Conservation (phyloP, 106 monocot genomes). For the Gastrodia elata region DNA sequence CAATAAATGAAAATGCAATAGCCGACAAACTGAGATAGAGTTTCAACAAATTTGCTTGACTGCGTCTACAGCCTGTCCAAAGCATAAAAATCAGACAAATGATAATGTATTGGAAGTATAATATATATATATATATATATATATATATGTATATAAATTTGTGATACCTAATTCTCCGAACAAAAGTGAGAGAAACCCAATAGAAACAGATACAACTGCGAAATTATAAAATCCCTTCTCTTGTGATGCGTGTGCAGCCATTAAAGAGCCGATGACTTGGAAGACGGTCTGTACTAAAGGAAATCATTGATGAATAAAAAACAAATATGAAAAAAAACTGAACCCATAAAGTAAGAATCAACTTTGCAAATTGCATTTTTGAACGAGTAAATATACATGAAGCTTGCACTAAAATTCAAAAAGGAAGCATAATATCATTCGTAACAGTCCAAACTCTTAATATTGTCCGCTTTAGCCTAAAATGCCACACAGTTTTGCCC, state of each 20-base stretch:
- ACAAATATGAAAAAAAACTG: not conserved
- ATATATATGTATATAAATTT: not conserved
- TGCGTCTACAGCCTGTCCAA: slow-evolving; percentile 44
- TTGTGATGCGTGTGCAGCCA: slow-evolving; percentile 19
- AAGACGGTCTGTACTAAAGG: slow-evolving; percentile 29
- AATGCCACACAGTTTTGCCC: too few relatives aligned
- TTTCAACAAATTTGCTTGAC: slow-evolving; percentile 30
- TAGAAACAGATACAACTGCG: slow-evolving; percentile 19
- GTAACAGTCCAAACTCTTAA: too few relatives aligned
- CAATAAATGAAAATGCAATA: slow-evolving; percentile 37
- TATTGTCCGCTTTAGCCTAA: too few relatives aligned
- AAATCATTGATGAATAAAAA: slow-evolving; percentile 1
- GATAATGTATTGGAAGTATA: not conserved
- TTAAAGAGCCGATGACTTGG: slow-evolving; percentile 22
- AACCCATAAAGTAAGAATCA: not conserved
- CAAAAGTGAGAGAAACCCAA: slow-evolving; percentile 52
- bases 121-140: not conserved
- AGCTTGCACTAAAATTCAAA: not conserved
- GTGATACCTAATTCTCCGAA: slow-evolving; percentile 63
- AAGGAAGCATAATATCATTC: too few relatives aligned
- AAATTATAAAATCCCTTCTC: slow-evolving; percentile 21
- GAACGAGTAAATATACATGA: not conserved
- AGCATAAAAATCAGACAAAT: not conserved
- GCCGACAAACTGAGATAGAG: slow-evolving; percentile 44
- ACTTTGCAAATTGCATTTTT: not conserved